Base-by-base conservation (phyloP, 108 stramenopile species). In the Fragilariopsis cylindrus region DNA sequence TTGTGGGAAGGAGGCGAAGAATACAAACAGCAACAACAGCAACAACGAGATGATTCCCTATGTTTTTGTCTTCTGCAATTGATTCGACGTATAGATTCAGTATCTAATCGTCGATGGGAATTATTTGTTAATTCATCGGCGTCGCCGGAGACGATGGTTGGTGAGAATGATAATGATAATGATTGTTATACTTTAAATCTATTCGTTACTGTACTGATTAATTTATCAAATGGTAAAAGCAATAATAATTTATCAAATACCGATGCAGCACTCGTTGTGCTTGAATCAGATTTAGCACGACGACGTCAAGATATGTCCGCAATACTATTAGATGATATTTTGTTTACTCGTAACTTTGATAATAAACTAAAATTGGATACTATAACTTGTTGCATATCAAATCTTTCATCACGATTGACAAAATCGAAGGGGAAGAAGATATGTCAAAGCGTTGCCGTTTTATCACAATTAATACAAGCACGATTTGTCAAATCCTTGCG, bases 11-110 rank as follows among this genome's bases (percentile, higher is more conserved):
- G n/a, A 63, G 62, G 8, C 43, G 7, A 7, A 42, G 30, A 30
- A 30, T 30, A 30, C 30, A 30, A 30, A 30, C 30, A 30, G 30
- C 30, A 30, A 30, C 30, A 30, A 30, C 56, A 72, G 18, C 47
- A 18, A 30, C 18, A 53, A 62, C 21, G 57, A 54, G 45, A 68
- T 53, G 62, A 69, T 12, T 70, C 68, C 72, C 69, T 82, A 21
- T 82, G 75, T 40, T 55, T 76, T 13, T 65, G 74, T 72, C 62
- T 88, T 2, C 72, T 86, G 78, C 72, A 72, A 62, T 50, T 88
- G 48, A 76, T 88, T 13, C 64, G 84, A 50, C 66, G 56, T n/a
- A 13, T 87, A 45, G 80, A 78, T 15, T 12, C 43, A 60, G 60
- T 58, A 39, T n/a, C 48, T 57, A 73, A 44, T 45, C 12, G 48